Percentiles rank a stretch among this genome's conserved stretches.
phyloP scores from a whole-genome alignment of 2,329 filamentous ascomycete genomes.

The Elsinoe batatas region DNA sequence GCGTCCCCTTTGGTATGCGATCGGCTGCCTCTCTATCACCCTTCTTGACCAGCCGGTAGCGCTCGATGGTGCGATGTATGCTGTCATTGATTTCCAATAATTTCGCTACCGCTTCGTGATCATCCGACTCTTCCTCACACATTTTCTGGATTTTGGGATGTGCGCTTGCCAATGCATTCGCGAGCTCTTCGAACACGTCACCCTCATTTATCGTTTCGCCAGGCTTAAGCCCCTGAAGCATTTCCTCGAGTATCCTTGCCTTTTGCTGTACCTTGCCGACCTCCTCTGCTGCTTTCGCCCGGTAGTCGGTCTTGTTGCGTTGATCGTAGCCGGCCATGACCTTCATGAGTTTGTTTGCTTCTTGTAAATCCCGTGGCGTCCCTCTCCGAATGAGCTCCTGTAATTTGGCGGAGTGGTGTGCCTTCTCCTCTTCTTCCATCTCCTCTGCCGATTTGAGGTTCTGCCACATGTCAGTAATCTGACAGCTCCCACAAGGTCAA shows the following conservation, averaged over 20 bases:
- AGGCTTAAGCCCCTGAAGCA: slow-evolving; percentile 70
- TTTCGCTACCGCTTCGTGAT: slow-evolving; percentile 90
- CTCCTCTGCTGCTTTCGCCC: slow-evolving; percentile 93
- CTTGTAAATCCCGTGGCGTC: slow-evolving; percentile 84
- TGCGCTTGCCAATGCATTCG: slow-evolving; percentile 77
- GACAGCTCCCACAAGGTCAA: not conserved
- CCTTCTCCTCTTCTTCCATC: slow-evolving; percentile 94
- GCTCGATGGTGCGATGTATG: slow-evolving; percentile 91
- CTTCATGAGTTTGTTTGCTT: slow-evolving; percentile 97
- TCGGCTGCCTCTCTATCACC: slow-evolving; percentile 78
- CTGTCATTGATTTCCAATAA: slow-evolving; percentile 96
- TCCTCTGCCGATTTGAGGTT: slow-evolving; percentile 94
- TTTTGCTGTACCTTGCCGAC: slow-evolving; percentile 94
- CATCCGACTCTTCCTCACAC: slow-evolving; percentile 97
- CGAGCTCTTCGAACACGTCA: slow-evolving; percentile 71
- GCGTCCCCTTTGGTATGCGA: slow-evolving; percentile 72
- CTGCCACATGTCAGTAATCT: slow-evolving; percentile 37
- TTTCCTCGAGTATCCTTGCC: slow-evolving; percentile 81
- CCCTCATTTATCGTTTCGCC: slow-evolving; percentile 68
- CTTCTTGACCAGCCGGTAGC: slow-evolving; percentile 93
- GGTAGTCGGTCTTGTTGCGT: slow-evolving; percentile 90
- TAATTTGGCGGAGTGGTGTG: slow-evolving; percentile 93
- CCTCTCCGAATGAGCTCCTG: slow-evolving; percentile 92
- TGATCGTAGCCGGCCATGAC: slow-evolving; percentile 98
- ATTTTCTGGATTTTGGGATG: slow-evolving; percentile 99